Percentiles rank a stretch among this genome's conserved stretches.
phyloP scores from a whole-genome alignment of 108 stramenopile genomes.

The Cyclotella atomus region DNA sequence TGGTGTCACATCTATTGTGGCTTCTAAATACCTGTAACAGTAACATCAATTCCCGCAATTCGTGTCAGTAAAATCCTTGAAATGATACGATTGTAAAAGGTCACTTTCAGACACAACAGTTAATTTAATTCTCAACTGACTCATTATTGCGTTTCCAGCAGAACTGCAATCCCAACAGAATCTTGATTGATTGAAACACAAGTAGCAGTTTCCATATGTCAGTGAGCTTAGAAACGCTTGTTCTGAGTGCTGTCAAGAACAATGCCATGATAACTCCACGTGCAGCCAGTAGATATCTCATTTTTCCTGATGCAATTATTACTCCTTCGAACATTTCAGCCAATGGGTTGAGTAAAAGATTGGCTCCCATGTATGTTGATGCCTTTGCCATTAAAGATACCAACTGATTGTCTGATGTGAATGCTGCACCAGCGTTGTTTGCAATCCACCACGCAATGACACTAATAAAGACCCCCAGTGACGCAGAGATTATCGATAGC shows the following conservation, averaged over 20 bases:
- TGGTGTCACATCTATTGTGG: too few relatives aligned
- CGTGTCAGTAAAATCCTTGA: too few relatives aligned
- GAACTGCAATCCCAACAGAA: slow-evolving; percentile 45
- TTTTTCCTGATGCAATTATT: slow-evolving; percentile 61
- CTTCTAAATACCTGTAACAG: too few relatives aligned
- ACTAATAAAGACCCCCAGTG: neutral
- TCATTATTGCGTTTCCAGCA: slow-evolving; percentile 1
- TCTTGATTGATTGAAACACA: slow-evolving; percentile 60
- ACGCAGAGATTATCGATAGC: neutral
- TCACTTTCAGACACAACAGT: too few relatives aligned
- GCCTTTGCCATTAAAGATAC: slow-evolving; percentile 36
- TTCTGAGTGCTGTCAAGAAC: slow-evolving; percentile 50
- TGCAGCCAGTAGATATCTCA: slow-evolving; percentile 47
- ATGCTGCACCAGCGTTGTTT: slow-evolving; percentile 36
- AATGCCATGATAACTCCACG: slow-evolving; percentile 48
- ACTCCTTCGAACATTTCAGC: slow-evolving; percentile 68
- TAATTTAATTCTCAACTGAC: neutral
- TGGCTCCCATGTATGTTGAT: slow-evolving; percentile 31
- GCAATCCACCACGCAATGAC: neutral
- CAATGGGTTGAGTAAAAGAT: slow-evolving; percentile 65
- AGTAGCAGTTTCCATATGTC: slow-evolving; percentile 67
- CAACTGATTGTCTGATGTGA: slow-evolving; percentile 53
- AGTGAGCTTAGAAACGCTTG: slow-evolving; percentile 23
- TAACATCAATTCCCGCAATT: too few relatives aligned
- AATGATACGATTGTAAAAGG: too few relatives aligned